Evolutionary conservation across 2,329 filamentous ascomycete species (phyloP).

Genomic region (Trichoderma sp.): DNA sequence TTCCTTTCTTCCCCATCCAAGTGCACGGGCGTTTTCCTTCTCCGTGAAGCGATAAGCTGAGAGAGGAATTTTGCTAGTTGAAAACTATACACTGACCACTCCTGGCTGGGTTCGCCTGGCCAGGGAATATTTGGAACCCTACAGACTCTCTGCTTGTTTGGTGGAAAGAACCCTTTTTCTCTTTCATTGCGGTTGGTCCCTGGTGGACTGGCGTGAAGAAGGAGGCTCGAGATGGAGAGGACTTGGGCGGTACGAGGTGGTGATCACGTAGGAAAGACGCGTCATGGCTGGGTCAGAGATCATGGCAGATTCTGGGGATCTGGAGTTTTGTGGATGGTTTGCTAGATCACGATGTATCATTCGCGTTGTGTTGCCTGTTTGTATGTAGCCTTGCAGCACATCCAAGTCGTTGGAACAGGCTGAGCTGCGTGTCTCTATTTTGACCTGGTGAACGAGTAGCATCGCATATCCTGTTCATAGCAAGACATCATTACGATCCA

Average conservation of each 20-base stretch:
- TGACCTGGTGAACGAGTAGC: background rate
- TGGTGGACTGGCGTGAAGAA: conserved; percentile 43
- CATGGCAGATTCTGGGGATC: background rate
- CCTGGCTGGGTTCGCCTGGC: conserved; percentile 64
- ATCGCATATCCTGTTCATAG: background rate
- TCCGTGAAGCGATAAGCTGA: conserved; percentile 65
- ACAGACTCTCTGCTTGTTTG: conserved; percentile 28
- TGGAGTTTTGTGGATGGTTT: background rate
- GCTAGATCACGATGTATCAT: background rate
- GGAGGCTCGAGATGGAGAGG: conserved; percentile 25
- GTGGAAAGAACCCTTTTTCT: conserved; percentile 30
- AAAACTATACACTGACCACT: conserved; percentile 79
- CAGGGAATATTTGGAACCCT: conserved; percentile 70
- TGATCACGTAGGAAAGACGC: background rate
- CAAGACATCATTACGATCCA: background rate
- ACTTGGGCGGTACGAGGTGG: too few relatives aligned
- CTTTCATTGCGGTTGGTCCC: conserved; percentile 45
- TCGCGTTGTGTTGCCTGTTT: background rate
- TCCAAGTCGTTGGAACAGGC: background rate
- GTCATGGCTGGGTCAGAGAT: background rate
- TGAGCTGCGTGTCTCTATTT: background rate
- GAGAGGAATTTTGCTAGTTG: conserved; percentile 88
- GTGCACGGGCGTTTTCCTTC: conserved; percentile 68
- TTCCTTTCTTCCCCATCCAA: conserved; percentile 52
- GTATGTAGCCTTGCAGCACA: background rate